Conservation (phyloP, 2,329 filamentous ascomycete genomes). For the Cryphonectria parasitica region DNA sequence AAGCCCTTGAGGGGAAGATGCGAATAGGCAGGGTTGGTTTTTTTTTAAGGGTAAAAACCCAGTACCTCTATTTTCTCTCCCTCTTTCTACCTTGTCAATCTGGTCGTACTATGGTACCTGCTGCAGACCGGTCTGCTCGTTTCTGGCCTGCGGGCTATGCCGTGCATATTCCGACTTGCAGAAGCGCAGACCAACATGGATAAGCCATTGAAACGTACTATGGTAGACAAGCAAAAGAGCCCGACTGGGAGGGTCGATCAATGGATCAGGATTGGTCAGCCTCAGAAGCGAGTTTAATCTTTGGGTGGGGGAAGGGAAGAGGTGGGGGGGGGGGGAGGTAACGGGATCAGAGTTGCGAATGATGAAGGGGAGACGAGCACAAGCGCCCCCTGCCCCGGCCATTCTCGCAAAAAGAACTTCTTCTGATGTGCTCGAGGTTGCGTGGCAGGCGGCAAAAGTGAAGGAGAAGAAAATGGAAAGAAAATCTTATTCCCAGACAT, state of each 20-base stretch:
- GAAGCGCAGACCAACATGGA: constrained; percentile 11
- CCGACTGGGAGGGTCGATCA: neutral
- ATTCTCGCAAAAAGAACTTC: neutral
- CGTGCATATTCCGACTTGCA: constrained; percentile 11
- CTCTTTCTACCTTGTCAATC: neutral
- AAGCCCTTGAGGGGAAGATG: neutral
- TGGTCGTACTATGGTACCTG: neutral
- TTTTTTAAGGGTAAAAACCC: neutral
- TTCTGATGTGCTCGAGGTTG: neutral
- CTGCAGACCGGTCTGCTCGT: neutral
- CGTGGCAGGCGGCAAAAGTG: neutral
- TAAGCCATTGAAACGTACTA: constrained; percentile 8
- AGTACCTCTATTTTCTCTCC: neutral
- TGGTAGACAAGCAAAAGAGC: neutral
- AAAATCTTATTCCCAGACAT: neutral
- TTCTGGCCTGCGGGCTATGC: constrained; percentile 4
- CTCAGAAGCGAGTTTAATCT: neutral
- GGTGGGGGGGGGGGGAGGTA: neutral
- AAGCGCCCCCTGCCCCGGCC: neutral
- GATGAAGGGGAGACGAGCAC: constrained; percentile 1
- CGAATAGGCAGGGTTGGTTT: neutral
- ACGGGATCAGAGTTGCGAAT: neutral
- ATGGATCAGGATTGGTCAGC: constrained; percentile 4
- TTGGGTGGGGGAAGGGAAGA: neutral
- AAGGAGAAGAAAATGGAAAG: neutral